Base-by-base conservation (phyloP, 108 stramenopile species). In the Cyclotella choctawhatcheeana region DNA sequence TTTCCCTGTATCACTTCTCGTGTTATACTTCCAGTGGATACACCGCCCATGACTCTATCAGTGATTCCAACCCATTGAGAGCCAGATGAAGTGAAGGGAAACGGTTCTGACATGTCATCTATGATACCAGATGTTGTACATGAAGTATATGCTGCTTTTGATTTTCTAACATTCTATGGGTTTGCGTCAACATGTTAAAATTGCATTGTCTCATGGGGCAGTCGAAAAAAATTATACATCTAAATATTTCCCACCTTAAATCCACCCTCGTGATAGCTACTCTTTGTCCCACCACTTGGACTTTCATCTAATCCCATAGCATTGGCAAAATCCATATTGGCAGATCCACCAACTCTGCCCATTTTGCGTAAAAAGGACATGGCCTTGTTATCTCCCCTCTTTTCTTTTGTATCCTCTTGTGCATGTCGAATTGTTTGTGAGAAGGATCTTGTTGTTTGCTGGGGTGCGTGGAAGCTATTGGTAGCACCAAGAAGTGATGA, bases 281-380 rank as follows among this genome's bases (percentile, higher is more conserved):
- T 34, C 44, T 73, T 69, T 14, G 71, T 60, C 37, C 85, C 86
- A 6, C 85, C 87, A 22, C 79, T 67, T 0, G 85, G 76, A 22
- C 88, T 87, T 66, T 92, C 91, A 50, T 92, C 91, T 27, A 84
- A 56, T 13, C 91, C 91, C 58, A 92, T 62, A 2, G 89, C 87
- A 58, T 84, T 85, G 10, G 79, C 83, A 68, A 88, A 92, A 53
- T 89, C 87, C 58, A 85, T 84, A 48, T 84, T 87, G 13, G 82
- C 76, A 20, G 81, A 66, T 18, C 88, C 88, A 16, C 91, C 91
- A 17, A 92, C 79, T 31, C 81, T 64, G 5, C 91, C 91, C 37
- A 76, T 84, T 43, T 79, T 85, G 52, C 84, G 50, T 18, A 92
- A 67, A 63, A 92, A 92, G 2, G 85, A 68, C 91, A 92, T 92